These are phyloP conservation scores for Linum tenue DNA, from an alignment of 345 rosid species.

Conservation along the genomic window DNA sequence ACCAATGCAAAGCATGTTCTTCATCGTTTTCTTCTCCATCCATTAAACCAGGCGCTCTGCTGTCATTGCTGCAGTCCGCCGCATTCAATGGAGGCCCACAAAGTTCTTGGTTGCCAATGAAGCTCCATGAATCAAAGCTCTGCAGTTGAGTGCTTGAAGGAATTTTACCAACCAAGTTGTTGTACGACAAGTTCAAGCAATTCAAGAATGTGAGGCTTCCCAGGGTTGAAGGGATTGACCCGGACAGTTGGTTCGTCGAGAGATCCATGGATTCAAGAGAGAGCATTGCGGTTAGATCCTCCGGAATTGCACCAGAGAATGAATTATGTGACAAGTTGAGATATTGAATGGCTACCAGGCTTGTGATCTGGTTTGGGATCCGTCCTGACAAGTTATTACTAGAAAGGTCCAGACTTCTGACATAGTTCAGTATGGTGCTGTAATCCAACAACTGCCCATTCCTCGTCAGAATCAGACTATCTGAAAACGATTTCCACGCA, in stretches of 20 bases:
- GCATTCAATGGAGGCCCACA: neutral
- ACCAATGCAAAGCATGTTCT: neutral
- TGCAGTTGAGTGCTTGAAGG: conserved; percentile 9
- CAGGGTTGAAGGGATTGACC: neutral
- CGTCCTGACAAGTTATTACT: neutral
- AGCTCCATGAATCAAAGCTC: neutral
- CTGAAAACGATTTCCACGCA: too few relatives aligned
- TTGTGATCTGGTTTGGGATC: neutral
- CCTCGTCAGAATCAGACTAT: neutral
- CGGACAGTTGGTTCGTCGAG: neutral
- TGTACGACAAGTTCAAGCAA: conserved; percentile 3
- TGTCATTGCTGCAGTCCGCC: conserved; percentile 4
- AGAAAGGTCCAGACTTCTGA: conserved; percentile 7
- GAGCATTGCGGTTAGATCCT: neutral
- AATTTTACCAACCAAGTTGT: conserved; percentile 5
- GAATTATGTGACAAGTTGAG: conserved; percentile 1
- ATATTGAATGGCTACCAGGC: neutral
- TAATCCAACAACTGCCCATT: conserved; percentile 7
- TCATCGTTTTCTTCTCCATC: neutral
- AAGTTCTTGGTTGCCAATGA: neutral
- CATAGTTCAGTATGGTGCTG: conserved; percentile 7
- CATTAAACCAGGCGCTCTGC: neutral
- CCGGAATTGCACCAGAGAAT: neutral
- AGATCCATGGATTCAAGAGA: neutral
- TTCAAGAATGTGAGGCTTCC: neutral